Evolutionary conservation across 768 basidiomycete species (phyloP).

Genomic region (Saitozyma sp.): DNA sequence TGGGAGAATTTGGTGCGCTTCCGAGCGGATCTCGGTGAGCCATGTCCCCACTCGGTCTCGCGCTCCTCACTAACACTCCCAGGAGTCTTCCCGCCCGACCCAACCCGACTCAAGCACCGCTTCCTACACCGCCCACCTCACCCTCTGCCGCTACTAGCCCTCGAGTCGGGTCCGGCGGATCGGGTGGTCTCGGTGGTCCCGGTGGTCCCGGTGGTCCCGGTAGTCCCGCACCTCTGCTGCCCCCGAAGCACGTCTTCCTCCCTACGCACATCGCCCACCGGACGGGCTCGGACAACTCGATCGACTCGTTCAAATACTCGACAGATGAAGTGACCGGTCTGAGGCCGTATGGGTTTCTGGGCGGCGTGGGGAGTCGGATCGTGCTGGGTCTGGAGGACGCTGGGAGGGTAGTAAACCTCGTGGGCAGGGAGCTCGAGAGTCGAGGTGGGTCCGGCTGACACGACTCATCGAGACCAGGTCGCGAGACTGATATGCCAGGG

Average conservation of each 20-base stretch:
- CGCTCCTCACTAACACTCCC: too few species aligned
- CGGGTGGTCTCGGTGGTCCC: too few species aligned
- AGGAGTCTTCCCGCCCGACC: too few species aligned
- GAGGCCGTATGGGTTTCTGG: constrained; percentile 39
- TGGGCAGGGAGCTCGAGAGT: constrained; percentile 32
- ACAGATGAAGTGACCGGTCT: constrained; percentile 19
- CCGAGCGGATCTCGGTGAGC: too few species aligned
- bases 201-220: too few species aligned
- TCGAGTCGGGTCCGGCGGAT: too few species aligned
- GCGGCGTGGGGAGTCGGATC: constrained; percentile 26
- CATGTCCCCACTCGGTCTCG: too few species aligned
- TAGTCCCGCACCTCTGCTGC: constrained; percentile 14
- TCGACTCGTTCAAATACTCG: constrained; percentile 37
- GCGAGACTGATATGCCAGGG: constrained; percentile 42
- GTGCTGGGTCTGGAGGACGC: constrained; percentile 41
- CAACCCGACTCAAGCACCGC: background rate
- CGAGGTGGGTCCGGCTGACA: constrained; percentile 30
- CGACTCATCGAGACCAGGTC: background rate
- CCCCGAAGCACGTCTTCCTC: constrained; percentile 36
- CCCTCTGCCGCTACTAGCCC: too few species aligned
- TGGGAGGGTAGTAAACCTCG: constrained; percentile 27
- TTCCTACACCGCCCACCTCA: constrained; percentile 5
- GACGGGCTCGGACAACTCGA: constrained; percentile 26
- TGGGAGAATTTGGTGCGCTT: too few species aligned
- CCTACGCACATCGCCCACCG: constrained; percentile 24